Conservation (phyloP, 2,329 filamentous ascomycete genomes). For the Penicillium vulpinum region DNA sequence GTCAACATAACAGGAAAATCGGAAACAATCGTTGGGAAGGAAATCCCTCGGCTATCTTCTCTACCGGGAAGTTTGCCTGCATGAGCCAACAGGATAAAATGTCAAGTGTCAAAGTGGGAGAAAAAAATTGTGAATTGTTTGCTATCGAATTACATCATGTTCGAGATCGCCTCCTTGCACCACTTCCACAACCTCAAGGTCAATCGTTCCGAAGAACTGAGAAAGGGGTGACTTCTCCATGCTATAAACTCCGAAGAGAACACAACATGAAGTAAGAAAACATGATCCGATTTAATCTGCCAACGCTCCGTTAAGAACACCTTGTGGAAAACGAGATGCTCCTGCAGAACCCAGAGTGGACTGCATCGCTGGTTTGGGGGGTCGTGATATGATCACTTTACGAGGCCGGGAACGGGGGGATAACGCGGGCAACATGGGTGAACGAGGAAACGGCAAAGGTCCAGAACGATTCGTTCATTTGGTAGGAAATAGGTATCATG, state of each 20-base stretch:
- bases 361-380: conserved; percentile 67
- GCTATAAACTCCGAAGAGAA: conserved; percentile 10
- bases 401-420: conserved; percentile 9
- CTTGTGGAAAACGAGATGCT: conserved; percentile 64
- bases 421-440: background rate
- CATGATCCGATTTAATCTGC: conserved; percentile 54
- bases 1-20: background rate
- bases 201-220: conserved; percentile 12
- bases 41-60: too few relatives aligned
- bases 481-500: conserved; percentile 27
- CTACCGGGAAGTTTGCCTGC: background rate
- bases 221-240: conserved; percentile 11
- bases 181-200: conserved; percentile 18
- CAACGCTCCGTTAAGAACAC: conserved; percentile 81
- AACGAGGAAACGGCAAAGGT: background rate
- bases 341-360: conserved; percentile 69
- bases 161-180: conserved; percentile 16
- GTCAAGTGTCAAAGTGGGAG: background rate
- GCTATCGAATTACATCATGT: conserved; percentile 10
- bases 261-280: conserved; percentile 25
- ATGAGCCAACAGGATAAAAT: background rate
- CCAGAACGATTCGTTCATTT: conserved; percentile 12
- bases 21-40: background rate
- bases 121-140: background rate
- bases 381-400: conserved; percentile 11